Evolutionary conservation across 495 filamentous ascomycete species (phyloP).

Genomic region (Astrothelium macrocarpum): DNA sequence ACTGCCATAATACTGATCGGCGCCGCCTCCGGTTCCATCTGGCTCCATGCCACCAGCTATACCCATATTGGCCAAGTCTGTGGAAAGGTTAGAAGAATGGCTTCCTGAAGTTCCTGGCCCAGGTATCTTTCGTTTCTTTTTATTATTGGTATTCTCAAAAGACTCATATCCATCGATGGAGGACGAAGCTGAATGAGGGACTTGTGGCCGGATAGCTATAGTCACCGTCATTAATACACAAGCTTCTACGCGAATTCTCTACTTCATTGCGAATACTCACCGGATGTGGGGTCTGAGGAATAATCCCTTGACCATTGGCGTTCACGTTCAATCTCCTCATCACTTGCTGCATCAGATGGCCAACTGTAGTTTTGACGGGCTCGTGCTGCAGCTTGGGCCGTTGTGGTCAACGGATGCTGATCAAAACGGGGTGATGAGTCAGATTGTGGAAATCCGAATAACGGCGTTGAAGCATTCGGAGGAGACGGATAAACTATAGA

Average conservation of each 20-base stretch:
- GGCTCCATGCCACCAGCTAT: constrained; percentile 30
- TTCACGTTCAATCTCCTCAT: not conserved
- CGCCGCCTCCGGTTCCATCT: constrained; percentile 23
- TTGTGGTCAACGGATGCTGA: constrained; percentile 16
- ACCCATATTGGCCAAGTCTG: constrained; percentile 53
- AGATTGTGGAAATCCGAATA: constrained; percentile 43
- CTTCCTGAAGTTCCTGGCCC: constrained; percentile 60
- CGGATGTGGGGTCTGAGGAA: constrained; percentile 10
- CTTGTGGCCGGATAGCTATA: constrained; percentile 15
- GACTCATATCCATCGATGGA: constrained; percentile 84
- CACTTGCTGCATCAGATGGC: constrained; percentile 10
- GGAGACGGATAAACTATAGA: constrained; percentile 71
- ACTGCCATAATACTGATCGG: constrained; percentile 49
- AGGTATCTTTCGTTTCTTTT: constrained; percentile 98
- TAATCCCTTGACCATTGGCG: constrained; percentile 5
- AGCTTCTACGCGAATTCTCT: constrained; percentile 6
- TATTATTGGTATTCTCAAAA: constrained; percentile 98
- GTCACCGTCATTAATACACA: constrained; percentile 10
- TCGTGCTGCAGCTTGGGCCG: constrained; percentile 28
- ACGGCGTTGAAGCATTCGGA: constrained; percentile 53
- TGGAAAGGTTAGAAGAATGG: constrained; percentile 54
- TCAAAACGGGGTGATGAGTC: constrained; percentile 25
- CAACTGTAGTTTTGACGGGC: constrained; percentile 28
- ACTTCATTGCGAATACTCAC: not conserved
- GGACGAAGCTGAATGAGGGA: constrained; percentile 30